phyloP scores from a whole-genome alignment of 139 green algal species.

The Tetraselmis chui region DNA sequence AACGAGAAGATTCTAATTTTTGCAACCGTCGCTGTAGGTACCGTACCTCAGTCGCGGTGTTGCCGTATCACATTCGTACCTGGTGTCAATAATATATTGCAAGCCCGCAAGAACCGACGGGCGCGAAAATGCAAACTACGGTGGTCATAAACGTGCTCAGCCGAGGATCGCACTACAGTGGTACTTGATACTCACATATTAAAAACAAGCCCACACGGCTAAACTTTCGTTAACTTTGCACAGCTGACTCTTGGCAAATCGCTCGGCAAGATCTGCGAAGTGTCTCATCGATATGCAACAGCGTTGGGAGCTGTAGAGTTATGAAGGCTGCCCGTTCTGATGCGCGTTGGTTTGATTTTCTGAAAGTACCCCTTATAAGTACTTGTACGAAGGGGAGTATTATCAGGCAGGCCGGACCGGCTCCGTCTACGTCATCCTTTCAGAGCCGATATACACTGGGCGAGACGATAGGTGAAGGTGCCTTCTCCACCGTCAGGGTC shows the following conservation, averaged over 20 bases:
- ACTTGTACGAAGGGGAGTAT: too few species aligned
- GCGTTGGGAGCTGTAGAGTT: background rate
- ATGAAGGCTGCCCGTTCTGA: background rate
- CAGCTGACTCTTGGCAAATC: background rate
- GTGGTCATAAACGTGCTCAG: too few species aligned
- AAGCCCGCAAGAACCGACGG: background rate
- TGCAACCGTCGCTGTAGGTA: too few species aligned
- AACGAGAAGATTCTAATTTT: too few species aligned
- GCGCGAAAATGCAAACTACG: too few species aligned
- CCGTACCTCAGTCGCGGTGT: too few species aligned
- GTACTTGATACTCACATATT: too few species aligned
- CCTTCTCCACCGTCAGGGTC: background rate
- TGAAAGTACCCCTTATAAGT: background rate
- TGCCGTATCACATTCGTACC: too few species aligned
- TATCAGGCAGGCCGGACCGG: too few species aligned
- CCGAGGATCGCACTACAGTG: too few species aligned
- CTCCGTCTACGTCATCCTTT: background rate
- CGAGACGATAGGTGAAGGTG: background rate
- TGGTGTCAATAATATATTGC: too few species aligned
- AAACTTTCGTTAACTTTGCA: too few species aligned
- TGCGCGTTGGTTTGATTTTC: background rate
- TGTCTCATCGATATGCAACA: background rate
- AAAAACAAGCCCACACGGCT: background rate
- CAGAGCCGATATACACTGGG: background rate
- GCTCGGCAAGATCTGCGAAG: background rate